Conservation (phyloP, 305 asterid species). For the Rubia peregrina region DNA sequence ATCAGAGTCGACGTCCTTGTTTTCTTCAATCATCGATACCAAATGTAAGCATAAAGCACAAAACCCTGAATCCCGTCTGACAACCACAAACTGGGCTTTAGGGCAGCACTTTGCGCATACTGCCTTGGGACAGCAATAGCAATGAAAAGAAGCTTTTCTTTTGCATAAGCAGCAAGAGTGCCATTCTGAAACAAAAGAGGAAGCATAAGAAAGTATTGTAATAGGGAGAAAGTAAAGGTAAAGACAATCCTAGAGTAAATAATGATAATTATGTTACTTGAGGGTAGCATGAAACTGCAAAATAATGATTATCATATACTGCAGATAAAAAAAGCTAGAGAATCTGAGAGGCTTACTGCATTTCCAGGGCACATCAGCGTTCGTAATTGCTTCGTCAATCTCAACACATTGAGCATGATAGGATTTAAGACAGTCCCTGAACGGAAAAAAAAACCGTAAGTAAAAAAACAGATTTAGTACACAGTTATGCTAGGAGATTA, state of each 20-base stretch:
- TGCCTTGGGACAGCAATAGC: constrained; percentile 61
- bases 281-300: neutral
- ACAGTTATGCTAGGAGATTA: neutral
- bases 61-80: constrained; percentile 64
- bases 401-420: constrained; percentile 61
- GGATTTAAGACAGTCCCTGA: constrained; percentile 70
- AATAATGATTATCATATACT: neutral
- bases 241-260: neutral
- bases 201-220: neutral
- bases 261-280: neutral
- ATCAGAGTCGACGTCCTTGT: constrained; percentile 46
- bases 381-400: constrained; percentile 41
- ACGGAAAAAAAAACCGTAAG: constrained; percentile 7
- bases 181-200: constrained; percentile 53
- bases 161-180: constrained; percentile 53
- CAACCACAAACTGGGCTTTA: constrained; percentile 27
- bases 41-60: constrained; percentile 58
- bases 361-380: constrained; percentile 35
- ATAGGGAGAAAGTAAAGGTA: neutral
- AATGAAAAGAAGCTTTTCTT: constrained; percentile 38
- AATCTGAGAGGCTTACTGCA: constrained; percentile 50
- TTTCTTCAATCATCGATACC: constrained; percentile 62
- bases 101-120: constrained; percentile 50
- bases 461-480: neutral
- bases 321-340: neutral